These are phyloP conservation scores for Fusarium sambucinum DNA, from an alignment of 2,329 filamentous ascomycete genomes.

Conservation along the genomic window DNA sequence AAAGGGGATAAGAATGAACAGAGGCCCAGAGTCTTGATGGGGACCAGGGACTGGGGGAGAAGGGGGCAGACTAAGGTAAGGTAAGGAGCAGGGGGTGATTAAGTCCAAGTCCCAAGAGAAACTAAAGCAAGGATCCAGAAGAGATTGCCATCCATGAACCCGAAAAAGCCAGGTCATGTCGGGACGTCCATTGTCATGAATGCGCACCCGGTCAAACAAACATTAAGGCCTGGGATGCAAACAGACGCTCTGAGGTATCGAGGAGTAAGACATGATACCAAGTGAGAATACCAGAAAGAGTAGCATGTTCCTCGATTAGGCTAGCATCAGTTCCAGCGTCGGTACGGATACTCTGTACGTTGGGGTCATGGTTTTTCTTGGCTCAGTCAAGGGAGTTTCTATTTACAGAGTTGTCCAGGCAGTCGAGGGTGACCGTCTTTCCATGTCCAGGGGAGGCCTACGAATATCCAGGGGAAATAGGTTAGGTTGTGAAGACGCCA, in stretches of 20 bases:
- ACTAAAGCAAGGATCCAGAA: conserved; percentile 21
- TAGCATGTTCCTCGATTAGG: conserved; percentile 12
- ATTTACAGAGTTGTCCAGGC: conserved; percentile 2
- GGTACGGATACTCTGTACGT: background rate
- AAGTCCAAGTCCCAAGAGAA: conserved; percentile 16
- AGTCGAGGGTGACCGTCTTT: conserved; percentile 15
- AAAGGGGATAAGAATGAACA: conserved; percentile 48
- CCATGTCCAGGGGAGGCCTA: conserved; percentile 17
- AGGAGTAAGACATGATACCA: conserved; percentile 26
- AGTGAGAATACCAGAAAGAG: conserved; percentile 26
- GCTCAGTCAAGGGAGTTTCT: conserved; percentile 16
- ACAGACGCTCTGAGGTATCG: conserved; percentile 16
- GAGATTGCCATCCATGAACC: conserved; percentile 31
- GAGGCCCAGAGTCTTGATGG: conserved; percentile 42
- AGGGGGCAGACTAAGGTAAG: conserved; percentile 26
- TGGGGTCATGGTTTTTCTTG: conserved; percentile 14
- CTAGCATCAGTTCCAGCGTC: conserved; percentile 32
- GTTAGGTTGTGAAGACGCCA: background rate
- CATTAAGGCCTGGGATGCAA: conserved; percentile 30
- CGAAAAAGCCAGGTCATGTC: conserved; percentile 19
- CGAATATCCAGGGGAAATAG: conserved; percentile 24
- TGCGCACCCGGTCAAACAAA: conserved; percentile 23
- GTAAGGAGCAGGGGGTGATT: conserved; percentile 21
- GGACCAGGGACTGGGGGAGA: conserved; percentile 33
- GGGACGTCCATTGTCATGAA: conserved; percentile 4